Conservation (phyloP, 2,329 filamentous ascomycete species). For the Beauveria caledonica region DNA sequence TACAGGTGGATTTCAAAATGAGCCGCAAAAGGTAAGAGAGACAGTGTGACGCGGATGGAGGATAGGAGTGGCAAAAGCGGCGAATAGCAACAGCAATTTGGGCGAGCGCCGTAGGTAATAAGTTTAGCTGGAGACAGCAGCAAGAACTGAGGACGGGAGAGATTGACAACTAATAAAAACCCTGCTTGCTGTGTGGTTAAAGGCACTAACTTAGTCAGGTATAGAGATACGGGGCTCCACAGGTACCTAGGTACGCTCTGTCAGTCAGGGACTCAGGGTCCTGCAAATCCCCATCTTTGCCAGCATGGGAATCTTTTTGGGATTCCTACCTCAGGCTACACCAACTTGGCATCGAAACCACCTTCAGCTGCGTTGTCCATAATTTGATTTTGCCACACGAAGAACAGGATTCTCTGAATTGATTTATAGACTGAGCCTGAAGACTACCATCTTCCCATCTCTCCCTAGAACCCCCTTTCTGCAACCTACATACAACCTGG, state of each 20-base stretch:
- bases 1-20: too few relatives aligned
- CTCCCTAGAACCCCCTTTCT: too few relatives aligned
- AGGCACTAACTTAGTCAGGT: too few relatives aligned
- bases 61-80: neutral
- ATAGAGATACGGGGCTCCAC: neutral
- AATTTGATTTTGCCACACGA: neutral
- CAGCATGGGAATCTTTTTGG: conserved; percentile 1
- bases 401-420: neutral
- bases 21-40: too few relatives aligned
- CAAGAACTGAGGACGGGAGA: too few relatives aligned
- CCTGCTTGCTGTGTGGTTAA: too few relatives aligned
- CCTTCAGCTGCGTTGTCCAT: neutral
- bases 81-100: neutral
- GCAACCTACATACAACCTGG: too few relatives aligned
- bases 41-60: neutral
- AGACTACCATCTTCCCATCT: too few relatives aligned
- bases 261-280: neutral
- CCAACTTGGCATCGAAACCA: too few relatives aligned
- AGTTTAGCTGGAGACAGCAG: too few relatives aligned
- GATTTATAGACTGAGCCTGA: too few relatives aligned
- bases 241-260: neutral
- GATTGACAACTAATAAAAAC: too few relatives aligned
- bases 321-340: neutral
- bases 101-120: neutral
- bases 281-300: conserved; percentile 7